These are phyloP conservation scores for Sporothrix schenckii DNA, from an alignment of 2,329 filamentous ascomycete genomes.

Conservation along the genomic window DNA sequence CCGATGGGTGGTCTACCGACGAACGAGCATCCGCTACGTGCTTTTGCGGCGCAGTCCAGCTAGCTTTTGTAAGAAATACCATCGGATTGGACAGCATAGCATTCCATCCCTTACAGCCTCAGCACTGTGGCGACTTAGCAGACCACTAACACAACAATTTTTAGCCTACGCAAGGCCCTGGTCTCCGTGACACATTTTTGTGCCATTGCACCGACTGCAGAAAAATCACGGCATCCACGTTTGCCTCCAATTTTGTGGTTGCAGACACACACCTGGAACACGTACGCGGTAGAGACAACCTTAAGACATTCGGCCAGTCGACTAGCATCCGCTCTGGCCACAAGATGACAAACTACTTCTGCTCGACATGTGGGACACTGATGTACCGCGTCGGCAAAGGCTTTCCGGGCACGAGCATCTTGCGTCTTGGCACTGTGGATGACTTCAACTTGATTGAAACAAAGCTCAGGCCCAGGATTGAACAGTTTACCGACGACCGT, in stretches of 20 bases:
- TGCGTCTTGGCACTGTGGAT: constrained; percentile 33
- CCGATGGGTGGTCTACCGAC: constrained; percentile 43
- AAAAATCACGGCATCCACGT: constrained; percentile 66
- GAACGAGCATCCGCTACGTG: constrained; percentile 60
- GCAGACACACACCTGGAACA: constrained; percentile 51
- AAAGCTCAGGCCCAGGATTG: constrained; percentile 50
- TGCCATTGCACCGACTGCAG: constrained; percentile 65
- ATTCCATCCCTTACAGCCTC: not conserved
- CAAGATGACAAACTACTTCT: constrained; percentile 65
- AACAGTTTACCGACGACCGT: constrained; percentile 51
- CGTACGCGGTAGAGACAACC: constrained; percentile 55
- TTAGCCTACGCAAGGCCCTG: constrained; percentile 51
- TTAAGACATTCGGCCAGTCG: constrained; percentile 51
- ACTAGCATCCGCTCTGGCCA: constrained; percentile 53
- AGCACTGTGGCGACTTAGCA: not conserved
- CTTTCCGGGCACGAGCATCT: constrained; percentile 48
- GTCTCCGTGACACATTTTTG: constrained; percentile 55
- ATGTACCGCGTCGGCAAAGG: constrained; percentile 51
- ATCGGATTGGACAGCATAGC: too few species aligned
- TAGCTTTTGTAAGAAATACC: constrained; percentile 46
- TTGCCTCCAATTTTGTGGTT: constrained; percentile 61
- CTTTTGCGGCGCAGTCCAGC: constrained; percentile 60
- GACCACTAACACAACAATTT: not conserved
- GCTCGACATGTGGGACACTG: constrained; percentile 58
- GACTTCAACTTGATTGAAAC: constrained; percentile 52